These are phyloP conservation scores for Pseudocercospora fuligena DNA, from an alignment of 2,329 filamentous ascomycete genomes.

Conservation along the genomic window DNA sequence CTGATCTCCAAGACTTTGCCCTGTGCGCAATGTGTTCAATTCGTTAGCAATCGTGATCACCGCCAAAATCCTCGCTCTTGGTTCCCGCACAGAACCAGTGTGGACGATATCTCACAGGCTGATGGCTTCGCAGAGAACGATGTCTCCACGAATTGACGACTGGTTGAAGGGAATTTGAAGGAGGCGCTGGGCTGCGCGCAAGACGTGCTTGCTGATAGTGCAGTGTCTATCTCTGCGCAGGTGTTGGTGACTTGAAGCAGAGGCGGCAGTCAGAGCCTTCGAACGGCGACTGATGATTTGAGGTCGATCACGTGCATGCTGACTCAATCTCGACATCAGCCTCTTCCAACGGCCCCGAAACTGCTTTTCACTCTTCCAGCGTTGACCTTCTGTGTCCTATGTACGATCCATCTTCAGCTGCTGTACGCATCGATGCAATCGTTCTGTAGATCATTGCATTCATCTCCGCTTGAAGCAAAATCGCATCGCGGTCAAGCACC, in stretches of 20 bases:
- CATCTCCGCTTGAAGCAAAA: too few relatives aligned
- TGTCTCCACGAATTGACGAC: neutral
- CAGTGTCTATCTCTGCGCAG: neutral
- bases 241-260: neutral
- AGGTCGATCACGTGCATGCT: neutral
- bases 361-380: too few relatives aligned
- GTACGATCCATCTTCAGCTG: too few relatives aligned
- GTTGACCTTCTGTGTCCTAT: too few relatives aligned
- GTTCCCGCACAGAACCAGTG: constrained; percentile 33
- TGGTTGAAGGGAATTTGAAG: neutral
- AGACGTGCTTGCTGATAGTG: neutral
- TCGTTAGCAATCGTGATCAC: constrained; percentile 34
- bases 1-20: constrained; percentile 27
- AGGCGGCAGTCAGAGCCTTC: constrained; percentile 1
- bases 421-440: too few relatives aligned
- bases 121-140: constrained; percentile 15
- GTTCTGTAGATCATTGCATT: too few relatives aligned
- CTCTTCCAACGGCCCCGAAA: too few relatives aligned
- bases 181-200: neutral
- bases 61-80: constrained; percentile 17
- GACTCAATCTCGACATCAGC: neutral
- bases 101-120: constrained; percentile 39
- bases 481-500: too few relatives aligned
- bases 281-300: neutral
- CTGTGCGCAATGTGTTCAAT: constrained; percentile 31